Evolutionary conservation across 192 early-diverging fungal genomes (phyloP), one percentile per base, ranked within the genome.

Genomic region (Thamnidium elegans): DNA sequence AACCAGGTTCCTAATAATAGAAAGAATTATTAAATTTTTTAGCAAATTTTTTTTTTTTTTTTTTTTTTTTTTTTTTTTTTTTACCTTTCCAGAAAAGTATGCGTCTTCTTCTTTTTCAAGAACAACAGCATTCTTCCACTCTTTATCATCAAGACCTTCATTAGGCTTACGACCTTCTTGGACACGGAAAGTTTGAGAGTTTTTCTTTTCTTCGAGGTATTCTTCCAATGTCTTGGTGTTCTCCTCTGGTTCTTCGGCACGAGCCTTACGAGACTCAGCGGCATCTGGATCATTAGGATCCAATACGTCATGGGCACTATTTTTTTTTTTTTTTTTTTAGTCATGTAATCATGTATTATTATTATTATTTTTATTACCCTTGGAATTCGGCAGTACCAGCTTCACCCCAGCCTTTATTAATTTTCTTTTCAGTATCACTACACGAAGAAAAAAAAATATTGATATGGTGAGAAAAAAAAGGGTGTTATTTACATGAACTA

Each of bases 401-500:
- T 56, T 90, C 78, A 19, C 92, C 89, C 91, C 91, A 92, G 30
- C 84, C 86, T 72, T 87, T 86, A 67, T 81, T 87, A 72, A 90
- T 87, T 80, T 97, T 97, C 86, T 97, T 97, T 42, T 89, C 89
- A 51, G 86, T 88, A 72, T 94, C 93, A 53, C 76, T 77, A 55
- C 19, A 52, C 3, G 17, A 23, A 14, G 13, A 10, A 8, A 4
- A 30, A 32, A 30, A 55, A 55, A 14, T 9, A 30, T 11, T 2
- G 14, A 26, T 26, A 26, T 3, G 26, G n/a, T 34, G 39, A 17
- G 7, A 31, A 39, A 9, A 17, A 48, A 19, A 19, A 15, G 6
- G 13, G 14, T 48, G 2, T 5, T 48, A 39, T 39, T 39, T 39
- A 39, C 9, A 26, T 26, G 26, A 26, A n/a, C n/a, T n/a, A n/a